Conservation (phyloP, 2,329 filamentous ascomycete species). For the Magnaporthales sp. region DNA sequence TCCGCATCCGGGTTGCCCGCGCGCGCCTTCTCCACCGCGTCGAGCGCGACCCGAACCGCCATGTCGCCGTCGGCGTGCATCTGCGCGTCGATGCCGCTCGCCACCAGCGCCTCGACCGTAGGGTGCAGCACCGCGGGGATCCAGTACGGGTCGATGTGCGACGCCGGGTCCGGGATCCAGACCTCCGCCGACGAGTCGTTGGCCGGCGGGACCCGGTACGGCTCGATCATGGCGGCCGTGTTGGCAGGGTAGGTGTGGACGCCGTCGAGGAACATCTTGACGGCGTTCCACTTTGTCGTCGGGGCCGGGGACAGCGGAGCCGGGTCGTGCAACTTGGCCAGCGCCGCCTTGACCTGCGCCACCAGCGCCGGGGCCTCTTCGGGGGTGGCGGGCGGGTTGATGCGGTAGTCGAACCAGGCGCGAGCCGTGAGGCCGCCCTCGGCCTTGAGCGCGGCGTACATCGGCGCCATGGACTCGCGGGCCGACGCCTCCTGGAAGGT, state of each 20-base stretch:
- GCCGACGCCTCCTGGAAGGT: neutral
- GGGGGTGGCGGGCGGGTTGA: neutral
- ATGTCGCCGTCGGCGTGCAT: slow-evolving; percentile 21
- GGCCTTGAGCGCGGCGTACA: neutral
- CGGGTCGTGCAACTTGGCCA: neutral
- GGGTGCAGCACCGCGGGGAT: neutral
- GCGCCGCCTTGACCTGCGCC: neutral
- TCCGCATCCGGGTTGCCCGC: neutral
- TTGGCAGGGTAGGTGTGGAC: neutral
- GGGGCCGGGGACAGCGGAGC: neutral
- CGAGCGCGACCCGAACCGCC: neutral
- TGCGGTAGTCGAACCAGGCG: slow-evolving; percentile 1
- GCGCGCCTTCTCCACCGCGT: neutral
- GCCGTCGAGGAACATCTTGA: slow-evolving; percentile 1
- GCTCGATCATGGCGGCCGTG: neutral
- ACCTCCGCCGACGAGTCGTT: neutral
- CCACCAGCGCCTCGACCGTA: neutral
- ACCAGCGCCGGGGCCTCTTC: neutral
- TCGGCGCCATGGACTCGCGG: neutral
- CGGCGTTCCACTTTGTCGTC: neutral
- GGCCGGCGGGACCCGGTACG: neutral
- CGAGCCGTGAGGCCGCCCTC: neutral
- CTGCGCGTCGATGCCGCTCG: slow-evolving; percentile 17
- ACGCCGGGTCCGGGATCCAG: neutral
- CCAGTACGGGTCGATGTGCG: neutral